Evolutionary conservation across 2,329 filamentous ascomycete species (phyloP), one percentile per base, ranked within the genome.

Genomic region (Calycina herbarum): DNA sequence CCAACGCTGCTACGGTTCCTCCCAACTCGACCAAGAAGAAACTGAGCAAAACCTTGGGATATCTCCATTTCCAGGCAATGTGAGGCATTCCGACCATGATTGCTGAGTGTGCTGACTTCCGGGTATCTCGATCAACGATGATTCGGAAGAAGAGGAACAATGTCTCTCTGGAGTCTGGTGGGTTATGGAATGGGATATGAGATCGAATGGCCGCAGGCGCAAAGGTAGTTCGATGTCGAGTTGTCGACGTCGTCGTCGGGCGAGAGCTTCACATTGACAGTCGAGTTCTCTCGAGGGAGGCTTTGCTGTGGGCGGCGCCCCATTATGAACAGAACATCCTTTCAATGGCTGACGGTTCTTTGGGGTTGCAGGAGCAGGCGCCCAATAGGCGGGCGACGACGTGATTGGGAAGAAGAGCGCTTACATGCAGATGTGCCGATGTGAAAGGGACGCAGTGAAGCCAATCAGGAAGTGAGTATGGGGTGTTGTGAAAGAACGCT

Each of bases 21-120:
- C 80, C 78, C 62, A 94, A 82, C 78, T 94, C 91, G 61, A 87
- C 74, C 60, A 85, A 73, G 80, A 94, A 85, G 69, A 91, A 80
- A 64, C 73, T 79, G 65, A 80, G 76, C 68, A 85, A 76, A 64
- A 81, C 66, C 67, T 79, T 80, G 3, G 80, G 79, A 45, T 76
- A 76, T 66, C 80, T 81, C 83, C 83, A 86, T 73, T 77, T 74
- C 69, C 77, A 62, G 56, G 65, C 20, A 42, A 71, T 60, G 57
- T 63, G 59, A 17, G 61, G 63, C 5, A 71, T 15, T 45, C 60
- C 51, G 56, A 64, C 62, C 68, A 69, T 71, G 35, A 24, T 66
- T 64, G 15, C 35, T 54, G 48, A 27, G 48, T 13, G 38, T 60
- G 64, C 61, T 61, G 62, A 60, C 62, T n/a, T 31, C 5, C 54